Evolutionary conservation across 345 rosid genomes (phyloP).

Genomic region (Zanthoxylum bungeanum): DNA sequence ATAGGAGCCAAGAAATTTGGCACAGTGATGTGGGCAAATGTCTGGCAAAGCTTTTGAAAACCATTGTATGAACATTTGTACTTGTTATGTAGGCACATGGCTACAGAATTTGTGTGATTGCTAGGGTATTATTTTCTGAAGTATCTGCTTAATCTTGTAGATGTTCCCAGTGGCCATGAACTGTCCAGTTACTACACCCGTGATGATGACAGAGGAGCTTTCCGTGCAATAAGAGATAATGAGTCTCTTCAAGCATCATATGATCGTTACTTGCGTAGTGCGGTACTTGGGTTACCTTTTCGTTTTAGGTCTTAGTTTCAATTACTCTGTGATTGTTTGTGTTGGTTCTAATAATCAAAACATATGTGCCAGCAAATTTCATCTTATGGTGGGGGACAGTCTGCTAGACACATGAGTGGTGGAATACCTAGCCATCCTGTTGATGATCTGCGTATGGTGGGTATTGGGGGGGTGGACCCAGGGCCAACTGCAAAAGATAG

Average conservation of each 20-base stretch:
- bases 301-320: background rate
- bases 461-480: slow-evolving; percentile 38
- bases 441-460: slow-evolving; percentile 39
- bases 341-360: slow-evolving; percentile 4
- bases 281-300: slow-evolving; percentile 29
- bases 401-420: slow-evolving; percentile 40
- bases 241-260: slow-evolving; percentile 59
- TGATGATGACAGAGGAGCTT: slow-evolving; percentile 49
- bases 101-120: background rate
- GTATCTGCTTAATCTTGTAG: slow-evolving; percentile 29
- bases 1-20: background rate
- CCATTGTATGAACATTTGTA: background rate
- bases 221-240: slow-evolving; percentile 43
- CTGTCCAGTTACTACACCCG: slow-evolving; percentile 38
- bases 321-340: background rate
- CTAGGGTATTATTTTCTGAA: slow-evolving; percentile 17
- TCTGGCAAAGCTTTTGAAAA: background rate
- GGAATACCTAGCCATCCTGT: slow-evolving; percentile 32
- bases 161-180: slow-evolving; percentile 40
- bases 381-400: slow-evolving; percentile 43
- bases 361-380: slow-evolving; percentile 42
- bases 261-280: slow-evolving; percentile 53
- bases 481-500: slow-evolving; percentile 38
- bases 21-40: background rate
- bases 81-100: background rate